Evolutionary conservation across 371 early-diverging fungal genomes (phyloP), one percentile per base, ranked within the genome.

Genomic region (Apophysomyces trapeziformis): DNA sequence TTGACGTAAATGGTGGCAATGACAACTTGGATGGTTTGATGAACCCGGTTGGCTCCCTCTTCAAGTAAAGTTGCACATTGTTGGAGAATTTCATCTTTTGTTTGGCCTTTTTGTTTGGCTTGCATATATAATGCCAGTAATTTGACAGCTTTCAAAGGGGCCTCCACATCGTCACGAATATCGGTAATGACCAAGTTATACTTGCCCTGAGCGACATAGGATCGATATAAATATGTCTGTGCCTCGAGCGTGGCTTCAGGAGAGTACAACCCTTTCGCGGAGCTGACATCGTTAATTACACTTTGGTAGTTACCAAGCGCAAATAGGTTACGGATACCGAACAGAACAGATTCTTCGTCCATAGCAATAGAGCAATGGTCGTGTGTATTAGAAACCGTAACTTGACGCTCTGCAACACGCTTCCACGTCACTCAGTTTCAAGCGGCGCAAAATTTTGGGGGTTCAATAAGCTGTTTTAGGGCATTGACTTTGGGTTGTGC

Each of bases 261-360:
- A 6, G 87, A 76, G 14, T 73, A 68, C n/a, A 83, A 68, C 7
- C 71, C 68, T 12, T 70, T 69, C 26, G 68, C 61, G 35, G 87
- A 80, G 38, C 83, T 85, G 45, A 86, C 85, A 77, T 89, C 88
- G 73, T 90, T 90, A 67, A 92, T 86, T 11, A 89, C 88, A 45
- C 83, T 80, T 68, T 89, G 90, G 67, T 79, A 90, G 58, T 85
- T 82, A 59, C 91, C 91, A 46, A 90, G 76, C 60, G 87, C 83
- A 75, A 89, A 91, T n/a, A 82, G 76, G 72, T 89, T 90, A 58
- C 87, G 84, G 47, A 92, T 76, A 39, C 84, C 79, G 62, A 87
- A 87, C 32, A 89, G 80, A 63, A 89, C 85, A 66, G 90, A 90
- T 68, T 82, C 83, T 71, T 77, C 78, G 61, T 80, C 82, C 80